A percentile compares a stretch with the other conserved stretches of the same genome.
Evolutionary conservation across 768 basidiomycete genomes (phyloP).

Genomic region (Galerina marginata): DNA sequence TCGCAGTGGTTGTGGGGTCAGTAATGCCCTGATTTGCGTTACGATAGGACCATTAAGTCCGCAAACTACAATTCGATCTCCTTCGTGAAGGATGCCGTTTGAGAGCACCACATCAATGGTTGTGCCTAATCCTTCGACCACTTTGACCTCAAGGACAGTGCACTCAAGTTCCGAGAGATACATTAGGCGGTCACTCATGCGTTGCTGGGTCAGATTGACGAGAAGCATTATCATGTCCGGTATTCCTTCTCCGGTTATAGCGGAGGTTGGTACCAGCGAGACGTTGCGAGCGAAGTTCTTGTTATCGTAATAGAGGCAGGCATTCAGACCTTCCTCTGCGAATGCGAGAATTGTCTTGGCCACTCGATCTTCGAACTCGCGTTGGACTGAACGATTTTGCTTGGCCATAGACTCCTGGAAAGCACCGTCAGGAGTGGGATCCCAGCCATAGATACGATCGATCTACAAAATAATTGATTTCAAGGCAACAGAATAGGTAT

Average conservation of each 20-base stretch:
- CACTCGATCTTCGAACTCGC: slow-evolving; percentile 91
- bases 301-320: slow-evolving; percentile 96
- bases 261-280: slow-evolving; percentile 96
- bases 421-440: slow-evolving; percentile 87
- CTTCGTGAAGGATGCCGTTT: slow-evolving; percentile 90
- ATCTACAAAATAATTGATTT: slow-evolving; percentile 58
- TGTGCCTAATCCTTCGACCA: slow-evolving; percentile 96
- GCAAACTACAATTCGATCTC: slow-evolving; percentile 94
- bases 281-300: slow-evolving; percentile 93
- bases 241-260: slow-evolving; percentile 96
- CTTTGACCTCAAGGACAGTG: slow-evolving; percentile 98
- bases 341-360: slow-evolving; percentile 88
- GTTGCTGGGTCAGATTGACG: slow-evolving; percentile 95
- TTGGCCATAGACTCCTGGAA: slow-evolving; percentile 90
- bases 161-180: slow-evolving; percentile 97
- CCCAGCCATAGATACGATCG: slow-evolving; percentile 97
- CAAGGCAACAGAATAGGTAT: neutral
- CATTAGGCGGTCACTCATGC: slow-evolving; percentile 98
- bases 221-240: slow-evolving; percentile 99
- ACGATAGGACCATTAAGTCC: slow-evolving; percentile 97
- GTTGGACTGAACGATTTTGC: slow-evolving; percentile 78
- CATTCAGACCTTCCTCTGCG: slow-evolving; percentile 97
- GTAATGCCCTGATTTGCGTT: slow-evolving; percentile 89
- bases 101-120: slow-evolving; percentile 97
- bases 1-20: slow-evolving; percentile 95